phyloP scores from a whole-genome alignment of 768 basidiomycete genomes.

The Serendipita sp. region DNA sequence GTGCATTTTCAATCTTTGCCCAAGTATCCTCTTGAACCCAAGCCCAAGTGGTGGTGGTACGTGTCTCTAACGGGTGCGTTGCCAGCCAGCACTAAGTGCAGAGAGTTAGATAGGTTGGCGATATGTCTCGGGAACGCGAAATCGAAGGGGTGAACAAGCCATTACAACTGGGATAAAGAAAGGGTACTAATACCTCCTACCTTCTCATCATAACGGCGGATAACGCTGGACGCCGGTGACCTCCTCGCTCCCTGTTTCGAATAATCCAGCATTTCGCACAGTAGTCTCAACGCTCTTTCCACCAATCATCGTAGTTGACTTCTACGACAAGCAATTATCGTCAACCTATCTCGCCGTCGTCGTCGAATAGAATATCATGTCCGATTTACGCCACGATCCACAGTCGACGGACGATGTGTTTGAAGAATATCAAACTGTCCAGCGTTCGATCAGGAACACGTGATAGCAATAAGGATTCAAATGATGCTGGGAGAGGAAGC shows the following conservation, averaged over 20 bases:
- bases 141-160: background rate
- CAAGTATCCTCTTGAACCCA: no score
- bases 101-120: slow-evolving; percentile 57
- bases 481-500: slow-evolving; percentile 36
- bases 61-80: no score
- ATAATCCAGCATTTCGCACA: slow-evolving; percentile 41
- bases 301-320: slow-evolving; percentile 16
- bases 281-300: slow-evolving; percentile 9
- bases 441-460: slow-evolving; percentile 41
- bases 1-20: no score
- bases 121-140: no score
- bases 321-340: no score
- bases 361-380: slow-evolving; percentile 25
- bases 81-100: slow-evolving; percentile 33
- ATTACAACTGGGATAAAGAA: background rate
- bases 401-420: slow-evolving; percentile 43
- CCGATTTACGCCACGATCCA: slow-evolving; percentile 49
- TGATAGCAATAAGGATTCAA: slow-evolving; percentile 41
- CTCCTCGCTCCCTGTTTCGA: slow-evolving; percentile 57
- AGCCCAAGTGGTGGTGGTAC: background rate
- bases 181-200: slow-evolving; percentile 37
- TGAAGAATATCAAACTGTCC: slow-evolving; percentile 33
- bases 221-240: slow-evolving; percentile 50
- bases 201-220: slow-evolving; percentile 73
- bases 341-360: no score